Evolutionary conservation across 371 early-diverging fungal species (phyloP).

Genomic region (Phascolomyces articulosus): DNA sequence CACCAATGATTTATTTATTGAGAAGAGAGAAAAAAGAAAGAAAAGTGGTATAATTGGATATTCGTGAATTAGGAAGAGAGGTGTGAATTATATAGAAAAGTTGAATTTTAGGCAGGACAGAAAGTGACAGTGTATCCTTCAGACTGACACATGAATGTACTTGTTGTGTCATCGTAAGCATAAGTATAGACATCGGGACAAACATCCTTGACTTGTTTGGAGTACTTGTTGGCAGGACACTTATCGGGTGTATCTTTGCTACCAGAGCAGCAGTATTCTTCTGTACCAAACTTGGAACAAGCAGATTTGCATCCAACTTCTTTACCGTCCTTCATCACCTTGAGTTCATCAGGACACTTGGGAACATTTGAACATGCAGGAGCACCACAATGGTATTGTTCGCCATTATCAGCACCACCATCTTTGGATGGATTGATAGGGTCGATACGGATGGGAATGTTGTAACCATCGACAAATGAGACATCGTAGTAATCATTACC

Average conservation of each 20-base stretch:
- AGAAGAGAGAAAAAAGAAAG: too few relatives aligned
- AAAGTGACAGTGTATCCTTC: constrained; percentile 42
- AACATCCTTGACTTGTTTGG: constrained; percentile 24
- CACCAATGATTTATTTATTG: too few relatives aligned
- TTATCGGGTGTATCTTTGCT: constrained; percentile 22
- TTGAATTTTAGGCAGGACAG: constrained; percentile 28
- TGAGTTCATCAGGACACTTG: constrained; percentile 31
- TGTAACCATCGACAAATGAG: constrained; percentile 49
- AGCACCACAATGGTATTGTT: constrained; percentile 27
- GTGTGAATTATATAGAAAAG: neutral
- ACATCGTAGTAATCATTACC: constrained; percentile 48
- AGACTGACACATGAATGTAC: constrained; percentile 42
- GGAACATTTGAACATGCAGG: constrained; percentile 29
- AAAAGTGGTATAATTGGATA: too few relatives aligned
- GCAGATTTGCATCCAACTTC: constrained; percentile 35
- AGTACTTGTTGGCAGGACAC: constrained; percentile 32
- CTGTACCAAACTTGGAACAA: constrained; percentile 31
- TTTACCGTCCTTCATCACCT: constrained; percentile 32
- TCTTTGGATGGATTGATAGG: constrained; percentile 18
- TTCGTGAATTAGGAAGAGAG: too few relatives aligned
- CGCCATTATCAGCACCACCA: constrained; percentile 13
- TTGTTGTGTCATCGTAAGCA: constrained; percentile 54
- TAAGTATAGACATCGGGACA: constrained; percentile 48
- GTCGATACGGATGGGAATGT: constrained; percentile 32
- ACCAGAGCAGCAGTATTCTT: constrained; percentile 44